Conservation (phyloP, 177 flowering plant species). For the Tripterygium wilfordii region DNA sequence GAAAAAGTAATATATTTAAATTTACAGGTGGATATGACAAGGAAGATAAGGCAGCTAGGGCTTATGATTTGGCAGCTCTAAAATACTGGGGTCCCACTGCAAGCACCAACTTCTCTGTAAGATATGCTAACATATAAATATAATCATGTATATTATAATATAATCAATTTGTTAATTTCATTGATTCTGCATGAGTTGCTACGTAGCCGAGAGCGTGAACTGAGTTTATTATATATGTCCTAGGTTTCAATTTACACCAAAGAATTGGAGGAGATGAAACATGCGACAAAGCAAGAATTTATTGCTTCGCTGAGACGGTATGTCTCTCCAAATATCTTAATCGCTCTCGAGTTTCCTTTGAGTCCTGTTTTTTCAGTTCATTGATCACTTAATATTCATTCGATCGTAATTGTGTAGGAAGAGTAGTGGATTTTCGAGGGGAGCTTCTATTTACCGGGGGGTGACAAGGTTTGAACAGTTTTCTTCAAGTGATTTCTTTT, state of each 20-base stretch:
- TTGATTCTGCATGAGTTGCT: constrained; percentile 3
- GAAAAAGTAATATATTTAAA: too few relatives aligned
- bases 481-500: too few relatives aligned
- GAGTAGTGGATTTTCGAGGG: constrained; percentile 92
- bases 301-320: constrained; percentile 92
- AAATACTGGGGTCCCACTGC: constrained; percentile 92
- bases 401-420: constrained; percentile 60
- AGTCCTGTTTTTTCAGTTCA: too few relatives aligned
- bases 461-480: constrained; percentile 83
- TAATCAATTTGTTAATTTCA: too few relatives aligned
- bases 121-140: too few relatives aligned
- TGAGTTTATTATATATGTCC: too few relatives aligned
- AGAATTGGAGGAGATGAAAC: constrained; percentile 89
- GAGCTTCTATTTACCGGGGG: constrained; percentile 89
- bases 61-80: constrained; percentile 91
- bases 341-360: not conserved
- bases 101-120: constrained; percentile 84
- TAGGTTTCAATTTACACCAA: constrained; percentile 59
- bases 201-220: not conserved
- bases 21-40: constrained; percentile 97
- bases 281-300: constrained; percentile 79
- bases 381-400: too few relatives aligned
- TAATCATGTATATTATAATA: too few relatives aligned
- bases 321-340: too few relatives aligned
- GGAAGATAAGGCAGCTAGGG: constrained; percentile 92